Evolutionary conservation across 257 asterid genomes (phyloP), one percentile per base, ranked within the genome.

Genomic region (Solanum pennellii): DNA sequence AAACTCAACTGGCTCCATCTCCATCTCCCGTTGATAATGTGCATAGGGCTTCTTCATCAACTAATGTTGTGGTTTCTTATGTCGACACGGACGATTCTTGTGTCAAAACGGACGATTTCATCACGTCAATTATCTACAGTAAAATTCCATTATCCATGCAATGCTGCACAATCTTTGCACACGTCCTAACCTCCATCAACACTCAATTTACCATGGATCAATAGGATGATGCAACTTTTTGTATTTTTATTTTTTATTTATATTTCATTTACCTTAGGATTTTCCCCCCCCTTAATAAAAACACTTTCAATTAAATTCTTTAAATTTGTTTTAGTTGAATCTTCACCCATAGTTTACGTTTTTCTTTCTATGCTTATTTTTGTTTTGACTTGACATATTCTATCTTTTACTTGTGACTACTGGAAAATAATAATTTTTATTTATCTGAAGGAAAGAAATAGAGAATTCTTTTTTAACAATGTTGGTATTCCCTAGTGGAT

Each of bases 91-190:
- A 87, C 4, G 90, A 85, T 71, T n/a, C 71, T 62, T 62, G 31
- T 12, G 14, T 27, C 39, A 68, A 68, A 2, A 1, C 27, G 35
- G 86, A 87, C 6, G 90, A 85, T 71, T 60, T 89, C 7, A 87
- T 80, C n/a, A 29, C 82, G 45, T 87, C 87, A 7, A 44, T 65
- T 66, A 62, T 85, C 33, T 73, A 44, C 33, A 11, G 10, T 7
- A 33, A 69, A 4, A 68, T 69, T 39, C 60, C 25, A 3, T 29
- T 87, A 15, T 82, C 88, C 25, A 15, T 60, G 12, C 35, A 59
- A 18, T 89, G 91, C 12, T 89, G 91, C 86, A 25, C 18, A 6
- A 71, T 74, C 47, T 49, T 89, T 79, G 60, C 88, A 15, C 42
- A 79, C 39, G 4, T 86, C 56, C 69, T 76, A 71, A 13, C 41